These are phyloP conservation scores for Termitomyces sp. DNA, from an alignment of 768 basidiomycete genomes.

Conservation along the genomic window DNA sequence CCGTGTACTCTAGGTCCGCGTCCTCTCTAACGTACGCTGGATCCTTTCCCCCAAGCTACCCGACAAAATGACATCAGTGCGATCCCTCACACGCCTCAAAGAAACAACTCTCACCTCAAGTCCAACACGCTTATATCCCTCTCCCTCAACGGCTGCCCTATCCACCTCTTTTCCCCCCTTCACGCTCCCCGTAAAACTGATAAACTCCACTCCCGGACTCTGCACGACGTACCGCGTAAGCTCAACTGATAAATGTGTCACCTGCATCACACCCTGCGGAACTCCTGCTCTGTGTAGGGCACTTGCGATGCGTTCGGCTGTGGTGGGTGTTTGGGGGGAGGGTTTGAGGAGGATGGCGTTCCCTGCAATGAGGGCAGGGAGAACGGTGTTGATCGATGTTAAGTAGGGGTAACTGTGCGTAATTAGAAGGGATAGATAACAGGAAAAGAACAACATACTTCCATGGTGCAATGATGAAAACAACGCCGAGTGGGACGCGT, in stretches of 20 bases:
- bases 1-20: constrained; percentile 80
- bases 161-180: constrained; percentile 72
- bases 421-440: neutral
- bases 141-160: constrained; percentile 58
- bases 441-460: constrained; percentile 54
- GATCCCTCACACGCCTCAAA: neutral
- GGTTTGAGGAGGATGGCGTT: constrained; percentile 93
- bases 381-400: constrained; percentile 84
- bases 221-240: constrained; percentile 59
- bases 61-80: no score
- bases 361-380: constrained; percentile 88
- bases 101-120: constrained; percentile 64
- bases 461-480: constrained; percentile 89
- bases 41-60: constrained; percentile 92
- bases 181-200: constrained; percentile 90
- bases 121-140: constrained; percentile 82
- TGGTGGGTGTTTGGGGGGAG: constrained; percentile 92
- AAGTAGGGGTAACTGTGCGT: constrained; percentile 79
- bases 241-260: constrained; percentile 66
- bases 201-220: constrained; percentile 70
- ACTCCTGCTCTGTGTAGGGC: constrained; percentile 77
- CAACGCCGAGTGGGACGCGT: constrained; percentile 81
- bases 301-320: constrained; percentile 73
- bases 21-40: constrained; percentile 93
- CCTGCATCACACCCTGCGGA: constrained; percentile 69